phyloP scores from a whole-genome alignment of 208 protist species.

The Vickermania ingenoplastis region DNA sequence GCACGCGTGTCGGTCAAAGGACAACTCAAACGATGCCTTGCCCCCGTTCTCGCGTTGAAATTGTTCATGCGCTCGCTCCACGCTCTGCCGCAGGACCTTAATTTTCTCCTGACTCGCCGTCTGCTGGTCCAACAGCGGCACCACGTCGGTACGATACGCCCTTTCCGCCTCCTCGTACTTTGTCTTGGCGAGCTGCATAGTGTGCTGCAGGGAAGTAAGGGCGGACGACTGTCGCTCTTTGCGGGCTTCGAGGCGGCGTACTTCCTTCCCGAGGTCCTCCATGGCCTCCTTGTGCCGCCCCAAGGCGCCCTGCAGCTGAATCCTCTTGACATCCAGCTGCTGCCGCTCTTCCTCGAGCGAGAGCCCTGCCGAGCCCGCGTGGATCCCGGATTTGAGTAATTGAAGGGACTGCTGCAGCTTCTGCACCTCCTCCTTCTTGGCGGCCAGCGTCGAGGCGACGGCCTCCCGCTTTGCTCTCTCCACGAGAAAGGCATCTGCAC shows the following conservation, averaged over 20 bases:
- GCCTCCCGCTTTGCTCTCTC: constrained; percentile 25
- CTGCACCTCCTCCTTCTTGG: constrained; percentile 30
- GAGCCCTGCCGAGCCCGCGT: constrained; percentile 60
- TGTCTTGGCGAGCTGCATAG: constrained; percentile 17
- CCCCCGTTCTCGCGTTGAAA: constrained; percentile 47
- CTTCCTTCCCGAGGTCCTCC: constrained; percentile 34
- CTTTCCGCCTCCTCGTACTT: constrained; percentile 23
- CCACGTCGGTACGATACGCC: constrained; percentile 3
- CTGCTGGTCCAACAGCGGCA: constrained; percentile 9
- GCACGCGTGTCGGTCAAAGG: constrained; percentile 46
- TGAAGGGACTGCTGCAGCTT: constrained; percentile 64
- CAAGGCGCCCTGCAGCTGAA: constrained; percentile 32
- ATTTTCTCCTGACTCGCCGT: constrained; percentile 28
- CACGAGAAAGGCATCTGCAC: constrained; percentile 30
- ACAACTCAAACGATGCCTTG: constrained; percentile 62
- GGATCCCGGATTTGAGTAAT: constrained; percentile 67
- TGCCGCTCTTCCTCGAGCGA: constrained; percentile 71
- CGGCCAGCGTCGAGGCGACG: constrained; percentile 41
- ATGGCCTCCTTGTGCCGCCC: constrained; percentile 36
- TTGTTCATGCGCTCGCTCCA: constrained; percentile 22
- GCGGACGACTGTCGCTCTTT: constrained; percentile 24
- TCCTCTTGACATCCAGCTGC: constrained; percentile 49
- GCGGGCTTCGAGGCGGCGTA: constrained; percentile 25
- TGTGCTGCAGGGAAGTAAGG: constrained; percentile 19
- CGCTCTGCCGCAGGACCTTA: constrained; percentile 8